These are phyloP conservation scores for Thuja plicata DNA, from an alignment of 83 land plant species.

Conservation along the genomic window DNA sequence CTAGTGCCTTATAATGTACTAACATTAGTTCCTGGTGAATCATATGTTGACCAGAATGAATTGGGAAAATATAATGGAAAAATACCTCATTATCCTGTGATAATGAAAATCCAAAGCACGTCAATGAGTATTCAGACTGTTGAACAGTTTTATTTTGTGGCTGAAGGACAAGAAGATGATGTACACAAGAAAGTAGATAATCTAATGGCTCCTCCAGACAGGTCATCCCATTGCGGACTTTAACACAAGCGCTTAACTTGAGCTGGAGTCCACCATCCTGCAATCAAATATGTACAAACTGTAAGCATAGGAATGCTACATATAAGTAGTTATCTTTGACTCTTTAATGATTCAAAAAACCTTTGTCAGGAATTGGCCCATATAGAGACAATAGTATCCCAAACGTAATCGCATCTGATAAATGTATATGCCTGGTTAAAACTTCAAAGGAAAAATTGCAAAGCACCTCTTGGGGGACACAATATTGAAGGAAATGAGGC, in stretches of 20 bases:
- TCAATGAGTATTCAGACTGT: slow-evolving; percentile 37
- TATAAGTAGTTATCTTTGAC: not conserved
- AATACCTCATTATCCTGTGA: slow-evolving; percentile 88
- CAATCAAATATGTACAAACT: not conserved
- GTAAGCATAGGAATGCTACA: not conserved
- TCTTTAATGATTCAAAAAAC: not conserved
- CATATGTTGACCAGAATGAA: not conserved
- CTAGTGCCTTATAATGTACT: not conserved
- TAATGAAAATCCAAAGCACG: slow-evolving; percentile 77
- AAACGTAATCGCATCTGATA: not conserved
- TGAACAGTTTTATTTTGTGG: slow-evolving; percentile 36
- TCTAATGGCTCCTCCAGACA: slow-evolving; percentile 80
- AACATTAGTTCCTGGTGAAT: not conserved
- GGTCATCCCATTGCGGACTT: slow-evolving; percentile 43
- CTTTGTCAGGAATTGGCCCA: not conserved
- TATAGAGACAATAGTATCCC: not conserved
- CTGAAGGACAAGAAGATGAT: slow-evolving; percentile 75
- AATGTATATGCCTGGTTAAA: not conserved
- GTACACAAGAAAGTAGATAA: slow-evolving; percentile 70
- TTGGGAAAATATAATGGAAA: not conserved
- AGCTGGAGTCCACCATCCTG: slow-evolving; percentile 62
- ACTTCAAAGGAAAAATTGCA: not conserved
- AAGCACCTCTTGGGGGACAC: slow-evolving; percentile 55
- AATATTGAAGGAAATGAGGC: slow-evolving; percentile 79
- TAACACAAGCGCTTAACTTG: slow-evolving; percentile 48